Conservation (phyloP, 2,329 filamentous ascomycete genomes). For the Ilyonectria robusta region DNA sequence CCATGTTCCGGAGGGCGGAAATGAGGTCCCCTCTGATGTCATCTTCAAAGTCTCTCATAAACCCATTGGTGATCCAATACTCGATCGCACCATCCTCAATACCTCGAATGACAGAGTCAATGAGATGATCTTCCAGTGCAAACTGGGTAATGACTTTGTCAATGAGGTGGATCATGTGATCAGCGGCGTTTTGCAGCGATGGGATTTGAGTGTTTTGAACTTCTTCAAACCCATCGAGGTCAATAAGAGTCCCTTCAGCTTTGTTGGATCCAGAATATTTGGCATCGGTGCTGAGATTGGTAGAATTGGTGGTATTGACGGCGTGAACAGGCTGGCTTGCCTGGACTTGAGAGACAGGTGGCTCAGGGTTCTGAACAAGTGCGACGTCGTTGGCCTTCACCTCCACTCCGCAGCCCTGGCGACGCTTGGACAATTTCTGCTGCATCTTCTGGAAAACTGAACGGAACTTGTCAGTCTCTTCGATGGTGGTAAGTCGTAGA, state of each 20-base stretch:
- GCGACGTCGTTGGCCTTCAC: not conserved
- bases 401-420: not conserved
- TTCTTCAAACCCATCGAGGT: slow-evolving; percentile 26
- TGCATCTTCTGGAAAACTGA: slow-evolving; percentile 24
- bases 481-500: slow-evolving; percentile 36
- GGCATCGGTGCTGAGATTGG: not conserved
- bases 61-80: slow-evolving; percentile 44
- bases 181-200: not conserved
- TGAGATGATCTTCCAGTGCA: slow-evolving; percentile 13
- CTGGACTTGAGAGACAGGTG: not conserved
- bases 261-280: not conserved
- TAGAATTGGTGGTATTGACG: not conserved
- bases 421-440: slow-evolving; percentile 16
- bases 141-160: slow-evolving; percentile 28
- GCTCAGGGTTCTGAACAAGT: not conserved
- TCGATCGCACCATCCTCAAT: slow-evolving; percentile 47
- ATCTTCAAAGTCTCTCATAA: slow-evolving; percentile 41
- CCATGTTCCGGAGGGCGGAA: slow-evolving; percentile 40
- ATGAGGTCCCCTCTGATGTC: slow-evolving; percentile 42
- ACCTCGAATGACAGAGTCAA: slow-evolving; percentile 36
- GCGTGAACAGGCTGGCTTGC: too few species aligned
- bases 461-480: slow-evolving; percentile 37
- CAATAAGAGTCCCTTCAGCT: slow-evolving; percentile 23
- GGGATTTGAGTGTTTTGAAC: slow-evolving; percentile 22
- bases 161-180: slow-evolving; percentile 24